Evolutionary conservation across 352 stramenopile species (phyloP), one percentile per base, ranked within the genome.

Genomic region (Phytopythium mirpurense): DNA sequence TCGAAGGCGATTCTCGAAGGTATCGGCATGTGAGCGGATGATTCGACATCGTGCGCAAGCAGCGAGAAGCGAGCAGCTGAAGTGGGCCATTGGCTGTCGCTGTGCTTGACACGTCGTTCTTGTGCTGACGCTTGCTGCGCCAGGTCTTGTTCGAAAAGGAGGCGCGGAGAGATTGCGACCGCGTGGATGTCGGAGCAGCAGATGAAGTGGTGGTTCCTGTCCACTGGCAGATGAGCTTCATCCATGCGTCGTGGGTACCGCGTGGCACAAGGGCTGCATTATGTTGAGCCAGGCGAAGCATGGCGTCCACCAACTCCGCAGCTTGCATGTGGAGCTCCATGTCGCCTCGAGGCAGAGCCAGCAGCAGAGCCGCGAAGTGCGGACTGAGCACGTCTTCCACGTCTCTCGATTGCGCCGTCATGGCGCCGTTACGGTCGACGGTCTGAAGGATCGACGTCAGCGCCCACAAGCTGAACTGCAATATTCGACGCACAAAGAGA

Each of bases 181-280:
- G 21, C 4, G 10, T n/a, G 3, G 5, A 1, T n/a, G 11, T 18
- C 40, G 40, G 9, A n/a, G 3, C 38, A 44, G 40, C 2, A n/a
- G n/a, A n/a, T n/a, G n/a, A n/a, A 7, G 40, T 3, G 40, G 21
- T 10, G 16, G 36, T 23, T 3, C 21, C 21, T 29, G 40, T 29
- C 76, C 81, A 88, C 24, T 62, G 66, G 1, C 57, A 57, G 46
- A 91, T 68, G 42, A 79, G 70, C 40, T 84, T 65, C 70, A 89
- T 77, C 78, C 78, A 91, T 11, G 72, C 56, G 42, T 83, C 70
- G 48, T 87, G 86, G 3, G 73, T 70, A 5, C 75, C 65, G 32
- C 44, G 63, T 31, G 68, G 51, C 23, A 72, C 68, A 7, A 65
- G 34, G 0, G 68, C 58, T 0, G 67, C 60, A 16, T 72, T 67